phyloP scores from a whole-genome alignment of 352 stramenopile species.

The Phytophthora citricola region DNA sequence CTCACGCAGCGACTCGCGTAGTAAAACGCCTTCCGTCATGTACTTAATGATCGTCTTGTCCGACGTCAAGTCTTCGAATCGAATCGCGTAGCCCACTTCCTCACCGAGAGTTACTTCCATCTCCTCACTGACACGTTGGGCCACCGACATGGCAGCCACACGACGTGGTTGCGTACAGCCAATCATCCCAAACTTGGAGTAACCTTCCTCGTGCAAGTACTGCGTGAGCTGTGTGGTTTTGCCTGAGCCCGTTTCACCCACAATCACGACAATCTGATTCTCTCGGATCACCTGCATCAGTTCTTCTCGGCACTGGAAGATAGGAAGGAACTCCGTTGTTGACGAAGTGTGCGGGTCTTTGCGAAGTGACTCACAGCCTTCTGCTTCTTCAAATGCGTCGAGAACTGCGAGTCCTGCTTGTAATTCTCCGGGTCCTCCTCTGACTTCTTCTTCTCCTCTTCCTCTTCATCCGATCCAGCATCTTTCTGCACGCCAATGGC shows the following conservation, averaged over 20 bases:
- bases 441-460: constrained; percentile 52
- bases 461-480: constrained; percentile 62
- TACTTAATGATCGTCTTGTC: constrained; percentile 98
- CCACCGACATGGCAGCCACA: constrained; percentile 99
- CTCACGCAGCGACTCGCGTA: constrained; percentile 95
- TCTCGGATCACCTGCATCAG: constrained; percentile 97
- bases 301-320: constrained; percentile 96
- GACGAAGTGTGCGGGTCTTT: constrained; percentile 94
- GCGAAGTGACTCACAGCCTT: constrained; percentile 95
- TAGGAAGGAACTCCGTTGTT: constrained; percentile 98
- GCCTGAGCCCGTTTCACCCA: constrained; percentile 97
- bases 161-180: constrained; percentile 98
- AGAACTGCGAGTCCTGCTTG: constrained; percentile 95
- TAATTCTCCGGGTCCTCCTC: constrained; percentile 88
- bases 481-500: constrained; percentile 92
- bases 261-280: constrained; percentile 99
- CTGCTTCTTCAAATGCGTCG: constrained; percentile 93
- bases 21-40: constrained; percentile 92
- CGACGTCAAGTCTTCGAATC: constrained; percentile 94
- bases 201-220: constrained; percentile 93
- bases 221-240: constrained; percentile 99
- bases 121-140: constrained; percentile 98
- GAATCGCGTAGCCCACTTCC: constrained; percentile 93
- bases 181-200: constrained; percentile 91
- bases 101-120: constrained; percentile 94